Evolutionary conservation across 1,139 yeast species (phyloP), one percentile per base, ranked within the genome.

Genomic region (Sugiyamaella japonica): DNA sequence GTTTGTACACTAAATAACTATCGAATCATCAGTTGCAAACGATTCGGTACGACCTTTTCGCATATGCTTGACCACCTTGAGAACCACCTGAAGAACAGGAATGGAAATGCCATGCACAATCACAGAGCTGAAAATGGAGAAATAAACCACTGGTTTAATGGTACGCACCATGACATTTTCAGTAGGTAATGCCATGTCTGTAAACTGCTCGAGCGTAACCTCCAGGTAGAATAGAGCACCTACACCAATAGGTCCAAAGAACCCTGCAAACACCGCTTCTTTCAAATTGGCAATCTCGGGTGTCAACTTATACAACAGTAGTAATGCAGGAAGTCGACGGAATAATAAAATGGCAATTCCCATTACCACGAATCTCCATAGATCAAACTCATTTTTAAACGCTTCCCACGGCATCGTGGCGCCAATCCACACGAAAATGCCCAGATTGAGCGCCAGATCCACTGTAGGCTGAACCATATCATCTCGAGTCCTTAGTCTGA

Each of bases 201-300:
- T 58, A 13, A 69, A 57, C 41, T 65, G 60, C 31, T 58, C 57
- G n/a, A 63, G 49, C 15, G 63, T 54, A 6, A 67, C 61, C 29
- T 60, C 61, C 9, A 66, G 61, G 52, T 69, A 69, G 51, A 69
- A 69, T 43, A 68, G 55, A 2, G 72, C 78, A 10, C 79, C 79
- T n/a, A 74, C 77, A 5, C 79, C 79, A 53, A 76, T 72, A 1
- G 79, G 79, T 1, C 79, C 79, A 60, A 76, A 76, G 64, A 69
- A 75, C 7, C 78, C 79, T 6, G 70, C 66, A 56, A 75, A 75
- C 1, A 70, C 40, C 0, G 78, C 77, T 56, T 76, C 79, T 50
- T 65, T 66, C 65, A 73, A 65, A n/a, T 62, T 63, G 6, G 64
- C 61, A n/a, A 76, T 61, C 40, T 70, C 72, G 2, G 78, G 76